Evolutionary conservation across 257 asterid genomes (phyloP), one percentile per base, ranked within the genome.

Genomic region (Solanum chilense): DNA sequence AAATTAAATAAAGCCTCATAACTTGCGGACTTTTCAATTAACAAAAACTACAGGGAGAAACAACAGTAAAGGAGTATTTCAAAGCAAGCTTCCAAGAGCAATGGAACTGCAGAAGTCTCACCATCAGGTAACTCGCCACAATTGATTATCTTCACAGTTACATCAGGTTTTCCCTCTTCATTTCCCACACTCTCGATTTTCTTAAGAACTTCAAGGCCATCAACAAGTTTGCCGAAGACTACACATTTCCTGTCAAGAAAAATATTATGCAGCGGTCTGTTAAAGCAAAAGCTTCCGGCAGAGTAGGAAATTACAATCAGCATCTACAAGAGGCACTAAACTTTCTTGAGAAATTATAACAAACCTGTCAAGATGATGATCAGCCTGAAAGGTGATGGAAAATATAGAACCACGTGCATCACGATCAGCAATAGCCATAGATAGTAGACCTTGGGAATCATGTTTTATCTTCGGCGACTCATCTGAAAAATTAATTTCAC

Each of bases 301-400:
- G 31, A 64, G 66, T 8, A 73, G 82, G 60, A 73, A 78, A 71
- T 86, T 35, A 41, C 68, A 86, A 64, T 68, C 37, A 18, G 64
- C 64, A 29, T 86, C 20, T 37, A 27, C 58, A 13, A 80, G 66
- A 11, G 37, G 27, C 33, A 20, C 45, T 56, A 73, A 16, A 73
- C 47, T 69, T 42, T 5, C 3, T 33, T 25, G n/a, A 13, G 62
- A 35, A 52, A 78, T 69, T 42, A 27, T 27, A 88, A 58, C 85
- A 87, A 76, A 97, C 99, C 98, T 95, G 88, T 97, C 99, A 88
- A 96, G 98, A 92, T 93, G 95, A 91, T 95, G 98, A 93, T 93
- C 95, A 86, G 99, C 97, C 93, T 93, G 91, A 85, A 97, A 95
- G 90, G 98, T 96, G 88, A 97, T 81, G 75, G 89, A 88, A 91